These are phyloP conservation scores for Rhynchospora breviuscula DNA, from an alignment of 176 grass and related monocot species.

Conservation along the genomic window DNA sequence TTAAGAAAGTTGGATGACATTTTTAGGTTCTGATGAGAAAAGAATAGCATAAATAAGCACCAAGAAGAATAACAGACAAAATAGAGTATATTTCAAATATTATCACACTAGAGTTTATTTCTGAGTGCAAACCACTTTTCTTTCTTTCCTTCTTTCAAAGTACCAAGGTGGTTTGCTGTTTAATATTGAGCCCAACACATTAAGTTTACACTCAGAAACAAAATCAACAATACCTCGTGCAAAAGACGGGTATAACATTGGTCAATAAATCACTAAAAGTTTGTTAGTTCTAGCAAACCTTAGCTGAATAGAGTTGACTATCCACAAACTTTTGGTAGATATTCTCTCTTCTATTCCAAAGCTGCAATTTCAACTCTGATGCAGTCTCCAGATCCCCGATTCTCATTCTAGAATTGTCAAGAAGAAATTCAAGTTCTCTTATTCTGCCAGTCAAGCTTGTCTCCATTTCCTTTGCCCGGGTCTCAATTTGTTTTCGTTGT, in stretches of 20 bases:
- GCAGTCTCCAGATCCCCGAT: constrained; percentile 58
- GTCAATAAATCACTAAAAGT: background rate
- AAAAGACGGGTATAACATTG: background rate
- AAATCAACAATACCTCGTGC: background rate
- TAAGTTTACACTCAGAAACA: background rate
- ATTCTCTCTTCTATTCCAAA: constrained; percentile 76
- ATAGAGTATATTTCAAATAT: constrained; percentile 1
- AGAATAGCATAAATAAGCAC: constrained; percentile 25
- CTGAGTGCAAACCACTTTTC: constrained; percentile 20
- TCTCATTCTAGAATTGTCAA: constrained; percentile 64
- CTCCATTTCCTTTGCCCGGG: constrained; percentile 54
- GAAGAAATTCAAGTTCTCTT: constrained; percentile 62
- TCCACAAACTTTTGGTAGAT: constrained; percentile 59
- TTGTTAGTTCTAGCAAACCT: constrained; percentile 9
- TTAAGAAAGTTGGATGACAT: constrained; percentile 69
- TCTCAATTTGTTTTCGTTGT: constrained; percentile 43
- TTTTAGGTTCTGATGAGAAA: constrained; percentile 59
- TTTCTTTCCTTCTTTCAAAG: background rate
- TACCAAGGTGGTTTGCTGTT: background rate
- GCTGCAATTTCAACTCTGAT: constrained; percentile 59
- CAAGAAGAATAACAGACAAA: constrained; percentile 17
- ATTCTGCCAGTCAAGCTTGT: constrained; percentile 46
- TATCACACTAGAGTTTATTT: constrained; percentile 25
- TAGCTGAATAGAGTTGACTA: constrained; percentile 44
- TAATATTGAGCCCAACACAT: background rate